Evolutionary conservation across 164 flowering plant genomes (phyloP), one percentile per base, ranked within the genome.

Genomic region (Tetrastigma voinierianum): DNA sequence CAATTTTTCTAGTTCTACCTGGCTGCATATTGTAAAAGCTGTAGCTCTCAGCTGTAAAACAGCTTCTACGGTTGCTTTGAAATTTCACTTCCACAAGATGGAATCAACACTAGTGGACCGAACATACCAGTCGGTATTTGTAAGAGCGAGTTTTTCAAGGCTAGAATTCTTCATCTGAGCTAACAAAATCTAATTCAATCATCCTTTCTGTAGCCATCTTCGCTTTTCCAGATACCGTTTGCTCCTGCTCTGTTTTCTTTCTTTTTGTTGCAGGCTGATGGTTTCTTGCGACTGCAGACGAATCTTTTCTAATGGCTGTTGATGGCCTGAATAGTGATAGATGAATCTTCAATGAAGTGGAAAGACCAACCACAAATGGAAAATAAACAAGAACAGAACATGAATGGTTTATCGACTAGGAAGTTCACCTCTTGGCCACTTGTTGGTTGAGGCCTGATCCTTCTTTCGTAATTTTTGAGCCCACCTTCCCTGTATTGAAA

Each of bases 131-230:
- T 4, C 6, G 3, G 40, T 25, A 25, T 25, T 32, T 32, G 40
- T 32, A 32, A 32, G 40, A 32, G 40, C 6, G 40, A 32, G 40
- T n/a, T n/a, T n/a, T n/a, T n/a, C 40, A 49, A 60, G 24, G 11
- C 32, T 79, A 76, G 46, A 67, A 18, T 49, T 86, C 97, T 57
- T 83, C 97, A 66, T 91, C 97, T 46, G 97, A 94, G 70, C 88
- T 90, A 62, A 82, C 68, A 61, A 77, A 63, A 0, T 91, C 96
- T 70, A 91, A 61, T 76, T 90, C 97, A 63, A 91, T 90, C 90
- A 91, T 78, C 72, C 87, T 89, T 48, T 76, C 80, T 0, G 72
- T 72, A 58, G 71, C 56, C 69, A 70, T 63, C 48, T 78, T 70
- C 12, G 74, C 44, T 68, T 78, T 76, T 65, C 65, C 66, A 16